Percentiles rank a stretch among this genome's conserved stretches.
These are phyloP conservation scores for Stropharia rugosoannulata DNA, from an alignment of 768 basidiomycete genomes.

Conservation along the genomic window DNA sequence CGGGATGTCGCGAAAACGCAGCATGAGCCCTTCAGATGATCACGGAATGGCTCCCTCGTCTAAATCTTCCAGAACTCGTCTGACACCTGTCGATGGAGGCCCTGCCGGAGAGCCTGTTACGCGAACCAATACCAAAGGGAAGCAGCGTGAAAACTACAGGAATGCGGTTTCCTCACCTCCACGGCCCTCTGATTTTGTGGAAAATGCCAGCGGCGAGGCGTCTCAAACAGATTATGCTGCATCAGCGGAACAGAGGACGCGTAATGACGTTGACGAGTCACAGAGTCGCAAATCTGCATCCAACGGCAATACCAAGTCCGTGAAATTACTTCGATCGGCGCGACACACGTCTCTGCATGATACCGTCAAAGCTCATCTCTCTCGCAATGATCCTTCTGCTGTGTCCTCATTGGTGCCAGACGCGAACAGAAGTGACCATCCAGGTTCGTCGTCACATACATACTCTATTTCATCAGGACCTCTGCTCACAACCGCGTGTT, in stretches of 20 bases:
- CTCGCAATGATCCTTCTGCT: slow-evolving; percentile 5
- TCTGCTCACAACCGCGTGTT: neutral
- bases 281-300: neutral
- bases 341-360: slow-evolving; percentile 44
- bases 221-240: neutral
- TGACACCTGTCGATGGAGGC: too few species aligned
- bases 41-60: neutral
- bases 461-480: neutral
- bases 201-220: neutral
- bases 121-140: slow-evolving; percentile 11
- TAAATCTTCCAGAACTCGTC: slow-evolving; percentile 1
- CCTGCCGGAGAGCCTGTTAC: neutral
- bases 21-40: neutral
- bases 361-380: slow-evolving; percentile 49
- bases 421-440: neutral
- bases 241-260: neutral
- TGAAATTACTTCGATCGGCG: slow-evolving; percentile 14
- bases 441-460: slow-evolving; percentile 2
- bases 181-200: neutral
- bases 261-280: neutral
- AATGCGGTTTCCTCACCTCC: neutral
- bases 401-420: neutral
- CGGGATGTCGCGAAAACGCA: neutral
- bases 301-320: neutral
- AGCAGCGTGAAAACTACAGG: slow-evolving; percentile 5